Conservation (phyloP, 805 yeast species). For the Komagataella pastoris region DNA sequence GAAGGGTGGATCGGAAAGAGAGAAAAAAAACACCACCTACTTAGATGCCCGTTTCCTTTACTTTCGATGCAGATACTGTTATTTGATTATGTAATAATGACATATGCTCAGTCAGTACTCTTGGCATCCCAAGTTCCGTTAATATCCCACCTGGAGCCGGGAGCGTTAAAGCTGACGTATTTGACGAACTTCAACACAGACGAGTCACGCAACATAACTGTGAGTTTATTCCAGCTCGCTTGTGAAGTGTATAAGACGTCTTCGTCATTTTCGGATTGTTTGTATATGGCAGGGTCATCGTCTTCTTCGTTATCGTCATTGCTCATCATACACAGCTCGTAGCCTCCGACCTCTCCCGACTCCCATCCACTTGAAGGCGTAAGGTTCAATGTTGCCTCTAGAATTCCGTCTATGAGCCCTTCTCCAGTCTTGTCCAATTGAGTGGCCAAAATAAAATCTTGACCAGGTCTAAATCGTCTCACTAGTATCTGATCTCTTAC, state of each 20-base stretch:
- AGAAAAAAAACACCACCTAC: neutral
- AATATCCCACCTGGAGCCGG: conserved; percentile 90
- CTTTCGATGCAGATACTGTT: neutral
- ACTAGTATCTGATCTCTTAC: conserved; percentile 56
- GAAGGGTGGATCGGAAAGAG: neutral
- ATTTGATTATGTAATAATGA: neutral
- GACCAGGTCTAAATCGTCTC: conserved; percentile 90
- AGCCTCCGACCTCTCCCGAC: conserved; percentile 86
- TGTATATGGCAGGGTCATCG: conserved; percentile 86
- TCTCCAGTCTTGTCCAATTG: conserved; percentile 17
- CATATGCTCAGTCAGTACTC: conserved; percentile 15
- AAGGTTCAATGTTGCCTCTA: conserved; percentile 73
- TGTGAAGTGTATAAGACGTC: conserved; percentile 68
- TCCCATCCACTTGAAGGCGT: conserved; percentile 84
- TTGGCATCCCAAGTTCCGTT: conserved; percentile 67
- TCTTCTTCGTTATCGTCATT: conserved; percentile 30
- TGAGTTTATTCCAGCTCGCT: conserved; percentile 74
- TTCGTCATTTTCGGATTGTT: conserved; percentile 50
- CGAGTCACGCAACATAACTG: conserved; percentile 70
- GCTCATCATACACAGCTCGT: conserved; percentile 75
- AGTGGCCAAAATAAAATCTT: conserved; percentile 87
- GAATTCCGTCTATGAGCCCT: conserved; percentile 31
- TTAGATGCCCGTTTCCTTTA: too few relatives aligned
- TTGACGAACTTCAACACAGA: conserved; percentile 85
- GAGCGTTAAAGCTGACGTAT: conserved; percentile 78